Evolutionary conservation across 2,329 filamentous ascomycete genomes (phyloP).

Genomic region (Trichophyton verrucosum): DNA sequence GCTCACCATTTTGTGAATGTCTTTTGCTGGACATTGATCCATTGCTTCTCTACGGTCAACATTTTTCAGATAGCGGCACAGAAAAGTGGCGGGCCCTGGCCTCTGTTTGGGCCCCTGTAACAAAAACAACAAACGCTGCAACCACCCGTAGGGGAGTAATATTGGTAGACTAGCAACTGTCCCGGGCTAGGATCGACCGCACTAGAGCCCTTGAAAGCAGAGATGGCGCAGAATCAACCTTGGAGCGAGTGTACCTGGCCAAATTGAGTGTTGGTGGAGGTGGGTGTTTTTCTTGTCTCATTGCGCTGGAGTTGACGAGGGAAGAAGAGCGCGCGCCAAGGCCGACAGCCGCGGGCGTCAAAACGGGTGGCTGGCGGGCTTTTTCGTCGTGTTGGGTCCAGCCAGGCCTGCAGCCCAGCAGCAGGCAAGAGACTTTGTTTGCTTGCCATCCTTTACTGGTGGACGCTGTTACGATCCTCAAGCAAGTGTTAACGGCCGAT

Average conservation of each 20-base stretch:
- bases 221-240: not conserved
- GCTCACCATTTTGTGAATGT: conserved; percentile 92
- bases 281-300: not conserved
- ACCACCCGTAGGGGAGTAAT: not conserved
- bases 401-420: too few relatives aligned
- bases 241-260: not conserved
- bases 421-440: too few relatives aligned
- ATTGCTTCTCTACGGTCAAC: conserved; percentile 47
- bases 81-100: conserved; percentile 5
- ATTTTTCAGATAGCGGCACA: conserved; percentile 18
- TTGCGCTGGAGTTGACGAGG: not conserved
- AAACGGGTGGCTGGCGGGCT: not conserved
- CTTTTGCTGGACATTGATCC: conserved; percentile 82
- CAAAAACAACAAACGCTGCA: not conserved
- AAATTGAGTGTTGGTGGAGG: not conserved
- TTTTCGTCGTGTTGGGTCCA: too few relatives aligned
- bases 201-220: not conserved
- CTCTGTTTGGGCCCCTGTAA: conserved; percentile 2
- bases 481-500: too few relatives aligned
- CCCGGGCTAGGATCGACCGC: not conserved
- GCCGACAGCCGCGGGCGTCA: not conserved
- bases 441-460: too few relatives aligned
- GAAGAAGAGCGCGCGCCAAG: not conserved
- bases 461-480: too few relatives aligned
- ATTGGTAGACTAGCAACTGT: not conserved